phyloP scores from a whole-genome alignment of 805 yeast genomes.

The Grigorovia jiainica region DNA sequence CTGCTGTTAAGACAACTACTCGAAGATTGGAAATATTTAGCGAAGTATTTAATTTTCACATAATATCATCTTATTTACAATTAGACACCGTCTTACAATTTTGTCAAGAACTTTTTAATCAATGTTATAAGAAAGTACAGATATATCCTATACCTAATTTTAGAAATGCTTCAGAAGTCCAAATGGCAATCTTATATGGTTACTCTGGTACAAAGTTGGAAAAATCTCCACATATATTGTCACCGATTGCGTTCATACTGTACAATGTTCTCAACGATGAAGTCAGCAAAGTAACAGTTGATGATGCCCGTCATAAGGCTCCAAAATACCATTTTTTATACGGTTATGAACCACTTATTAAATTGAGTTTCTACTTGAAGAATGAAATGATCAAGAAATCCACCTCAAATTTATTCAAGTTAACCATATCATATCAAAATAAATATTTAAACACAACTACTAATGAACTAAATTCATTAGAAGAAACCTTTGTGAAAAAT shows the following conservation, averaged over 20 bases:
- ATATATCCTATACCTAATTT: slow-evolving; percentile 1
- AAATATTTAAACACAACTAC: slow-evolving; percentile 21
- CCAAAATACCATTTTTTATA: slow-evolving; percentile 16
- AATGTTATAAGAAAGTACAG: slow-evolving; percentile 5
- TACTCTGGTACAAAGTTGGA: neutral
- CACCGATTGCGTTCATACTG: neutral
- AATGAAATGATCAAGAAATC: slow-evolving; percentile 28
- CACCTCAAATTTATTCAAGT: slow-evolving; percentile 23
- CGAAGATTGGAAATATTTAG: slow-evolving; percentile 12
- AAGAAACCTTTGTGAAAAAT: slow-evolving; percentile 14
- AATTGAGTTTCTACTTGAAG: slow-evolving; percentile 27
- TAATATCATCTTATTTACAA: slow-evolving; percentile 4
- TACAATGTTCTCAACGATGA: neutral
- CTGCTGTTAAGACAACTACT: slow-evolving; percentile 5
- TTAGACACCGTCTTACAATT: slow-evolving; percentile 9
- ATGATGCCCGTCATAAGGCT: neutral
- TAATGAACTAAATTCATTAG: slow-evolving; percentile 13
- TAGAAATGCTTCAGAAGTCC: slow-evolving; percentile 18
- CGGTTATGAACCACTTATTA: slow-evolving; percentile 25
- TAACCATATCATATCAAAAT: slow-evolving; percentile 23
- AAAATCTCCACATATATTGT: neutral
- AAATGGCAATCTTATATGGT: slow-evolving; percentile 17
- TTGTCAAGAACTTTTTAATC: slow-evolving; percentile 9
- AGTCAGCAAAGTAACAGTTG: neutral
- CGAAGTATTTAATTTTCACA: slow-evolving; percentile 15